phyloP scores from a whole-genome alignment of 306 rosid species.

The Dryas octopetala region DNA sequence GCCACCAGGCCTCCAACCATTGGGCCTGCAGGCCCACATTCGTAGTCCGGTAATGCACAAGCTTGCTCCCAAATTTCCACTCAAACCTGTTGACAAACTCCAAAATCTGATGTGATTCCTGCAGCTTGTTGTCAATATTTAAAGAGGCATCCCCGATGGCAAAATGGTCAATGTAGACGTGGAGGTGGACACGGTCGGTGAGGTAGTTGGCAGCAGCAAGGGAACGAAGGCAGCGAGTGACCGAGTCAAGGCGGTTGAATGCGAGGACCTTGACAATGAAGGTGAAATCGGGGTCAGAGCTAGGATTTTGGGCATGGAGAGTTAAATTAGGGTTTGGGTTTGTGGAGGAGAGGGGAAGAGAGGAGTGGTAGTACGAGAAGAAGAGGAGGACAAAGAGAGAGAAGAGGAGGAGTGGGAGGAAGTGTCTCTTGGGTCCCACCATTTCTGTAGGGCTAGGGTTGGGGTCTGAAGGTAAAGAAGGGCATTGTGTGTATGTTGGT shows the following conservation, averaged over 20 bases:
- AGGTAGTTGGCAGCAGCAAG: slow-evolving; percentile 82
- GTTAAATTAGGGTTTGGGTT: slow-evolving; percentile 35
- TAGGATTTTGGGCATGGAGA: slow-evolving; percentile 23
- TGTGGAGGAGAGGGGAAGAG: slow-evolving; percentile 16
- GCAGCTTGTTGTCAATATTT: slow-evolving; percentile 36
- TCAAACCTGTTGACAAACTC: slow-evolving; percentile 61
- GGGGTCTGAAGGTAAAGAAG: neutral
- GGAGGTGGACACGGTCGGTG: slow-evolving; percentile 73
- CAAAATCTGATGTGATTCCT: slow-evolving; percentile 58
- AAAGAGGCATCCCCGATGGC: slow-evolving; percentile 26
- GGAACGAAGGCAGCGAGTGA: slow-evolving; percentile 82
- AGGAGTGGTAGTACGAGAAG: slow-evolving; percentile 37
- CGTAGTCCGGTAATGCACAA: slow-evolving; percentile 69
- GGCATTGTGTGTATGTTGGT: slow-evolving; percentile 22
- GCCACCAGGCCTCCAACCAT: slow-evolving; percentile 99
- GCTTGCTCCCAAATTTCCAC: slow-evolving; percentile 81
- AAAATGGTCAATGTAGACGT: slow-evolving; percentile 69
- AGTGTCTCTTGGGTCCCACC: slow-evolving; percentile 63
- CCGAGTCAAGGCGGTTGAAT: slow-evolving; percentile 68
- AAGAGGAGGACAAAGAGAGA: slow-evolving; percentile 34
- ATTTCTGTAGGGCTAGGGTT: slow-evolving; percentile 29
- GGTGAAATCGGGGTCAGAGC: slow-evolving; percentile 39
- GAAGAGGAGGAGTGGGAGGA: slow-evolving; percentile 58
- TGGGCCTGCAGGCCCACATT: slow-evolving; percentile 93
- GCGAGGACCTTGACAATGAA: slow-evolving; percentile 74